Base-by-base conservation (phyloP, 805 yeast species). In the Kregervanrija pseudodelftensis region DNA sequence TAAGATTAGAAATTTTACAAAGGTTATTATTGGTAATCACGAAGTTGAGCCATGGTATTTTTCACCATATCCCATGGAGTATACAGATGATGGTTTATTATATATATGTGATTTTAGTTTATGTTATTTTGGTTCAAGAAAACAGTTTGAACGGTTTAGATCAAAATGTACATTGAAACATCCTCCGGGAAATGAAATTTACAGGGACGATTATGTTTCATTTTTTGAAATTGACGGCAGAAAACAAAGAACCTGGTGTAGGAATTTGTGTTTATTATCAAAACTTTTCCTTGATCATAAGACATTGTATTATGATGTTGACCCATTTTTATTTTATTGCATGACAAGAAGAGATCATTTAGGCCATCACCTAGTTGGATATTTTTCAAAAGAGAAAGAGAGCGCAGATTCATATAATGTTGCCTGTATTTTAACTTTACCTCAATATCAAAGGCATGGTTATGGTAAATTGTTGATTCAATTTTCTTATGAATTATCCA, bases 31-130 rank as follows among this genome's bases (percentile, higher is more conserved):
- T 66, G 99, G 99, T 1, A 84, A 83, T 50, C 88, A 81, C 63
- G 85, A 85, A 54, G 88, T 93, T 43, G 99, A 93, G 62, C 99
- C 99, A 2, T 93, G 99, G 99, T 93, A 93, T 65, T 93, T 93
- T 58, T 85, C 96, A 1, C 98, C 99, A 1, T 93, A 93, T 62
- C 99, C 99, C 0, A 73, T 88, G 12, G 99, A 93, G 60, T 73
- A 89, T 45, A 88, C 97, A 0, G 98, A 93, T 56, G 93, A 84
- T 52, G 81, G 77, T 44, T 44, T 41, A 16, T 76, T 93, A 17
- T 93, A 84, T 61, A 84, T 93, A 39, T 93, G 96, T 65, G 98
- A 90, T 65, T 93, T 85, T 61, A 81, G 96, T 2, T 64, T 93
- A 47, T 80, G 86, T 47, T 93, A 87, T 65, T 93, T 87, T 66